Evolutionary conservation across 2,329 filamentous ascomycete genomes (phyloP).

Genomic region (Biscogniauxia sp.): DNA sequence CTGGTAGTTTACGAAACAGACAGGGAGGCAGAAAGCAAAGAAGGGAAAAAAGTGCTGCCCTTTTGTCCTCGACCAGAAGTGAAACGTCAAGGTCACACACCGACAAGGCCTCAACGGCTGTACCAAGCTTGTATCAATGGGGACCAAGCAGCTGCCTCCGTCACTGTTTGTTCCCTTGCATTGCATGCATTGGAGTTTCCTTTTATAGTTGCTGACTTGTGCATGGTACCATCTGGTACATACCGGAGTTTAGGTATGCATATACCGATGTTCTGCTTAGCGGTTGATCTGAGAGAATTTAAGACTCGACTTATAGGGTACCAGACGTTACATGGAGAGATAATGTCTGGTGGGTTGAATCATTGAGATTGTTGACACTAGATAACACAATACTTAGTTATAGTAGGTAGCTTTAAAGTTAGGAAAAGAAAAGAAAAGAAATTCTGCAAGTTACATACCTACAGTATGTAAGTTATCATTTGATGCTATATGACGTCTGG

Average conservation of each 20-base stretch:
- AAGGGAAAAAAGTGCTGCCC: neutral
- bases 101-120: neutral
- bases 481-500: too few relatives aligned
- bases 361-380: too few relatives aligned
- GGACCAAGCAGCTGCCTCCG: neutral
- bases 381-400: too few relatives aligned
- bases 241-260: too few relatives aligned
- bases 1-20: neutral
- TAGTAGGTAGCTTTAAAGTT: too few relatives aligned
- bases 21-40: neutral
- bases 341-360: too few relatives aligned
- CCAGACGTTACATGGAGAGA: too few relatives aligned
- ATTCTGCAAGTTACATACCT: too few relatives aligned
- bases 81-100: neutral
- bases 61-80: neutral
- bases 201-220: neutral
- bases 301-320: neutral
- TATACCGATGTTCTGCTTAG: neutral
- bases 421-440: too few relatives aligned
- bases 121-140: neutral
- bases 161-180: neutral
- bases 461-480: too few relatives aligned
- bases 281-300: neutral
- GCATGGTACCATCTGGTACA: neutral
- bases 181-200: neutral